Conservation (phyloP, 73 alveolate genomes). For the Paramecium octaurelia region DNA sequence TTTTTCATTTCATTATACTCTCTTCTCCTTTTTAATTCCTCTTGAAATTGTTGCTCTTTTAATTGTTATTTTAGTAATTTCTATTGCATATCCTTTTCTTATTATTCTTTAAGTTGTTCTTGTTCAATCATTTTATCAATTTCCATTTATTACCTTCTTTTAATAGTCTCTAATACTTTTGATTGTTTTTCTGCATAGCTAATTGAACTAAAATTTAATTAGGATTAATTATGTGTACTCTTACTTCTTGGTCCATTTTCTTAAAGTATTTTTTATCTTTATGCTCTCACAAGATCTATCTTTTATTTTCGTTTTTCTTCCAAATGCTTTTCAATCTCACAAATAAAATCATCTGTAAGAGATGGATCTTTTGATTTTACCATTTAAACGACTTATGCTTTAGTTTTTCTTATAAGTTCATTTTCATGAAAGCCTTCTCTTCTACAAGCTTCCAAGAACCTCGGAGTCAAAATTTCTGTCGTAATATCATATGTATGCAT, state of each 20-base stretch:
- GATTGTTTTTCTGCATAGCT: slow-evolving; percentile 35
- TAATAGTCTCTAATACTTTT: not conserved
- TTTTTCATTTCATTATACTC: slow-evolving; percentile 34
- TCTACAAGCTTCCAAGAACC: slow-evolving; percentile 42
- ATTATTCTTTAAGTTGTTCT: slow-evolving; percentile 6
- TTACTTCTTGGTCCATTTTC: not conserved
- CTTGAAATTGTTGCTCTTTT: slow-evolving; percentile 6
- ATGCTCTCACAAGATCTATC: not conserved
- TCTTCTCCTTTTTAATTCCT: not conserved
- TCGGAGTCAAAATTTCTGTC: slow-evolving; percentile 23
- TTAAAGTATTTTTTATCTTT: not conserved
- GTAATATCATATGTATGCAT: not conserved
- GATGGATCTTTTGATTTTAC: not conserved
- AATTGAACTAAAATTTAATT: not conserved
- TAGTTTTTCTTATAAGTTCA: not conserved
- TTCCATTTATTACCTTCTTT: slow-evolving; percentile 27
- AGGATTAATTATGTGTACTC: not conserved
- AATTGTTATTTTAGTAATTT: not conserved
- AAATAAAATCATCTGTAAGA: not conserved
- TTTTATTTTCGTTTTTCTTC: slow-evolving; percentile 28
- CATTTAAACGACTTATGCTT: not conserved
- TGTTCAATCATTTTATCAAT: slow-evolving; percentile 33
- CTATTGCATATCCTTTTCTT: not conserved
- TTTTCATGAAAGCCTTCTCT: slow-evolving; percentile 26
- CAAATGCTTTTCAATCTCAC: not conserved